Evolutionary conservation across 75 land plant genomes (phyloP).

Genomic region (Adiantum capillusveneris): DNA sequence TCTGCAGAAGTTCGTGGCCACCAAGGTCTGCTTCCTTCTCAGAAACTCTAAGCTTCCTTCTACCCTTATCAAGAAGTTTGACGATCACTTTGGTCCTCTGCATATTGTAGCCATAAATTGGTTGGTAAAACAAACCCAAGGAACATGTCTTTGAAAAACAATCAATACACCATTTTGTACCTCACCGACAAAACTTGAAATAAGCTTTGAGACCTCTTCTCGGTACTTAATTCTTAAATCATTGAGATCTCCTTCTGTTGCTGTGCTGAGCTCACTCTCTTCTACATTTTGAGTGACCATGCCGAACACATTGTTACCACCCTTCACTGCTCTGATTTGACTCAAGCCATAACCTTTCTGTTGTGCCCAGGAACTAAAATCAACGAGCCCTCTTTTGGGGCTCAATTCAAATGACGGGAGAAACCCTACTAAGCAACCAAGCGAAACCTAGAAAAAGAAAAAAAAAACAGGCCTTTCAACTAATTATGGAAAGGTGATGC

Average conservation of each 20-base stretch:
- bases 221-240: conserved; percentile 5
- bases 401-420: conserved; percentile 20
- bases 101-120: background rate
- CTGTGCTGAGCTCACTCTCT: background rate
- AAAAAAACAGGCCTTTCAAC: background rate
- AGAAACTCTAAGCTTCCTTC: conserved; percentile 14
- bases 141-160: background rate
- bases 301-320: no score
- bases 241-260: conserved; percentile 8
- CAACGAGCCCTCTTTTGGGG: conserved; percentile 11
- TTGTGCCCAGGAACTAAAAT: conserved; percentile 19
- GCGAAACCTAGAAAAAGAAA: conserved; percentile 10
- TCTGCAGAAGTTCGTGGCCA: conserved; percentile 16
- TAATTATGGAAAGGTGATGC: no score
- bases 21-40: conserved; percentile 24
- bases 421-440: conserved; percentile 24
- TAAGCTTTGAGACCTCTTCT: conserved; percentile 1
- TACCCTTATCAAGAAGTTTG: conserved; percentile 9
- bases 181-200: conserved; percentile 19
- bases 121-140: background rate
- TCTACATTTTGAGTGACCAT: background rate
- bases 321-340: no score
- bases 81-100: conserved; percentile 22
- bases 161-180: background rate
- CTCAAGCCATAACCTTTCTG: conserved; percentile 13